Base-by-base conservation (phyloP, 106 monocot species). In the Iris macrosiphon region DNA sequence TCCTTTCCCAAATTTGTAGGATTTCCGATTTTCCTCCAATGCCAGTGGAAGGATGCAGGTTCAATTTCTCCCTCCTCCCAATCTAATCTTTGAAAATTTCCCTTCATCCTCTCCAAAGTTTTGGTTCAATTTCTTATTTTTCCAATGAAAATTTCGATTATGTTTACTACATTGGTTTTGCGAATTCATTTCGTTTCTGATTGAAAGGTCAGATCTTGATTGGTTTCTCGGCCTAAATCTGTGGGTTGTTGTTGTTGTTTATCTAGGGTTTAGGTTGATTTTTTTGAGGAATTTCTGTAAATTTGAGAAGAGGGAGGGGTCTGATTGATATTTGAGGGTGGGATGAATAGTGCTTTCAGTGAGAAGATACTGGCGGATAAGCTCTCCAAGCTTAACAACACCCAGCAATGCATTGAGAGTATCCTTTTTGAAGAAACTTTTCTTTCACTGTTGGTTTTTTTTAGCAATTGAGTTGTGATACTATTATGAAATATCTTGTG, bases 401-500 rank as follows among this genome's bases (percentile, higher is more conserved):
- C 92, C 32, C 92, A 92, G 55, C 87, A 87, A 48, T 92, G 92
- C 74, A 92, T 92, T 18, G 86, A 92, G 60, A 92, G 92, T 92
- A 92, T 87, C 87, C 79, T 87, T 82, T 64, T 27, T 27, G 0
- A 53, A 10, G 3, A 6, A 4, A 10, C 29, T 63, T 19, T 13
- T 47, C 13, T 10, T 61, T 40, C 34, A 6, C 21, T 37, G 10
- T 22, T n/a, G n/a, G n/a, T n/a, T n/a, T n/a, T n/a, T n/a, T n/a
- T n/a, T n/a, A n/a, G n/a, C n/a, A n/a, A n/a, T n/a, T n/a, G n/a
- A n/a, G n/a, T n/a, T n/a, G n/a, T n/a, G n/a, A n/a, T n/a, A n/a
- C n/a, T n/a, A n/a, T n/a, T n/a, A n/a, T n/a, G n/a, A n/a, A n/a
- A n/a, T n/a, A n/a, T n/a, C n/a, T n/a, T n/a, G n/a, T n/a, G n/a